Conservation (phyloP, 163 green algal species). For the Chloromonas sp. region DNA sequence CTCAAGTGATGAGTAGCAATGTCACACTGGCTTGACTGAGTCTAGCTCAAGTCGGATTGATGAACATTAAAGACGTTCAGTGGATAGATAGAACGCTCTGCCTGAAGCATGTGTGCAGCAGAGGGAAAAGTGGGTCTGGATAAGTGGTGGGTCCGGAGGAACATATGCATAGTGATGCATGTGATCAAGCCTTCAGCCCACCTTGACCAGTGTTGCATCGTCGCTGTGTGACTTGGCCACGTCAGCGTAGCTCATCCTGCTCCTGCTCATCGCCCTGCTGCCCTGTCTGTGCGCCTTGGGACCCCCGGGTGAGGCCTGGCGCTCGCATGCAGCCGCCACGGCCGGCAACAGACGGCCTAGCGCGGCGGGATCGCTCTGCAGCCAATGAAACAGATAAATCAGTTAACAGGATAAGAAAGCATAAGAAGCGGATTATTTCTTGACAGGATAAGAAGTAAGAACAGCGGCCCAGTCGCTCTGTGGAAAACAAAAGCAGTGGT, state of each 20-base stretch:
- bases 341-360: not conserved
- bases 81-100: not conserved
- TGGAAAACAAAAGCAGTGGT: no score
- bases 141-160: no score
- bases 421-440: no score
- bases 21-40: not conserved
- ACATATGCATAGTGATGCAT: no score
- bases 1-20: not conserved
- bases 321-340: not conserved
- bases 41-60: not conserved
- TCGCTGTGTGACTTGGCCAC: not conserved
- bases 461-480: no score
- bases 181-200: not conserved
- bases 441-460: no score
- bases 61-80: not conserved
- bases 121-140: no score
- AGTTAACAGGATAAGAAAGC: no score
- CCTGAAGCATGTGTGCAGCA: not conserved
- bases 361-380: not conserved
- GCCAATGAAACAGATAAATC: no score
- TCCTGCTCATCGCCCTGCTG: not conserved
- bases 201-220: not conserved
- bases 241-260: not conserved
- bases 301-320: no score
- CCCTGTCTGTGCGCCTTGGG: not conserved